Conservation (phyloP, 2,329 filamentous ascomycete genomes). For the Mollisiaceae sp. region DNA sequence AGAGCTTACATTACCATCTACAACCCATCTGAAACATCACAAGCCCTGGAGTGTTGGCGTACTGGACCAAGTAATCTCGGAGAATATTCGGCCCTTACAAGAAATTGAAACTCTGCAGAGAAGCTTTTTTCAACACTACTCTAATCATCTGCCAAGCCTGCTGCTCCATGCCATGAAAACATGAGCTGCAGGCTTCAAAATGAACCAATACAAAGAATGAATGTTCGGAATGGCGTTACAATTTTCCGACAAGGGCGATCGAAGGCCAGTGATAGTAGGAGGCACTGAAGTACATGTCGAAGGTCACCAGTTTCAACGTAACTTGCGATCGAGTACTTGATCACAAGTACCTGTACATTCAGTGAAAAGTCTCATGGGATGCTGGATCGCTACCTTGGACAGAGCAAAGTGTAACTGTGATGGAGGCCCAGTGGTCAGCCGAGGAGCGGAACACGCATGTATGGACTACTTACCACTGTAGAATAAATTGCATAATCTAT, state of each 20-base stretch:
- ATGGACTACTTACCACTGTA: constrained; percentile 2
- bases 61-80: neutral
- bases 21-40: neutral
- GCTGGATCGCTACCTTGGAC: neutral
- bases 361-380: neutral
- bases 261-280: neutral
- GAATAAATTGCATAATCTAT: constrained; percentile 3
- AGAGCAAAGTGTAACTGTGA: neutral
- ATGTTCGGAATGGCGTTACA: neutral
- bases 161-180: neutral
- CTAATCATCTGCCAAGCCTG: neutral
- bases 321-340: neutral
- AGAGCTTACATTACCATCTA: neutral
- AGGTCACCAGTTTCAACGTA: neutral
- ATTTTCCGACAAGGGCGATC: neutral
- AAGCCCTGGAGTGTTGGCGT: neutral
- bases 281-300: neutral
- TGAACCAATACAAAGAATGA: neutral
- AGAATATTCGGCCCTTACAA: neutral
- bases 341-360: neutral
- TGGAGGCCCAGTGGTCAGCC: neutral
- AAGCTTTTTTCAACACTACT: neutral
- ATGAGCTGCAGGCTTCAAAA: neutral
- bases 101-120: neutral
- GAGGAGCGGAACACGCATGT: neutral